Base-by-base conservation (phyloP, 352 stramenopile species). In the Lagenidium giganteum region DNA sequence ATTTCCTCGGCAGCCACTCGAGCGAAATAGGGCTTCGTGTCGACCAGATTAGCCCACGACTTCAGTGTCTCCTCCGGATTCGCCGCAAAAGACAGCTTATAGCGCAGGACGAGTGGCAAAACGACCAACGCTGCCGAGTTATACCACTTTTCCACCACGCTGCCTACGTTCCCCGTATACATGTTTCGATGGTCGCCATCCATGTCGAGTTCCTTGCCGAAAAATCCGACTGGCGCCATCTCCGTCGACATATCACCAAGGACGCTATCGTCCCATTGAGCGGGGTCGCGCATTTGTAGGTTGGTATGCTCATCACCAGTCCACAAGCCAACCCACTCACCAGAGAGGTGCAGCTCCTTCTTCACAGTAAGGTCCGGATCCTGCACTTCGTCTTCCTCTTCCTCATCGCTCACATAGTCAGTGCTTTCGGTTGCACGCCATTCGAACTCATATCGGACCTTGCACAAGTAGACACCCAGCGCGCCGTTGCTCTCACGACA, bases 121-220 rank as follows among this genome's bases (percentile, higher is more conserved):
- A 57, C 23, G 6, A 57, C 35, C 14, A 57, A 17, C n/a, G 50
- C 41, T 9, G 50, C 50, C 8, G 50, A 42, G 0, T 12, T 38
- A 26, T 57, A 57, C 50, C 42, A 51, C 17, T 39, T 50, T 18
- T 50, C 31, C 9, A 50, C 9, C 7, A 23, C 36, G 8, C 18
- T 26, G 29, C 50, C 42, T 27, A 42, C 50, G 21, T 47, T 47
- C 3, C 49, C 50, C 13, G 42, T 47, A 23, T 41, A 46, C 13
- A 32, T 4, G 12, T 33, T 9, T 12, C 30, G 24, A 17, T 43
- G 38, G 17, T 42, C 1, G 28, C 42, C 26, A 8, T 51, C 41
- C 30, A 47, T 43, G 5, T 35, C 18, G 22, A 11, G 5, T 5
- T 2, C 17, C 14, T 32, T 14, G n/a, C n/a, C n/a, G 7, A 57